Percentiles rank a stretch among this genome's conserved stretches.
phyloP scores from a whole-genome alignment of 441 rosid genomes.

The Gossypium lobatum region DNA sequence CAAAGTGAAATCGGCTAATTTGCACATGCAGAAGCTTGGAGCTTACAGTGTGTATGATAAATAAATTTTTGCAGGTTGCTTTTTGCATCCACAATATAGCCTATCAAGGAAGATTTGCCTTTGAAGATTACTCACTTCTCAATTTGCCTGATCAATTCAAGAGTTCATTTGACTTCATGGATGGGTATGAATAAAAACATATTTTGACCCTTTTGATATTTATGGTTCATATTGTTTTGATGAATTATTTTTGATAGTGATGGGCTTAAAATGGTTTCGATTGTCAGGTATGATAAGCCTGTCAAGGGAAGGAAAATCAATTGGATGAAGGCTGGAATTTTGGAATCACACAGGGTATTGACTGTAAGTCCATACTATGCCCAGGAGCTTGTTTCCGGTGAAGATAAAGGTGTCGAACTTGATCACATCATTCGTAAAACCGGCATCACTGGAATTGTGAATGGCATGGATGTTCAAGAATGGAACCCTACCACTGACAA shows the following conservation, averaged over 20 bases:
- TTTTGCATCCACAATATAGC: slow-evolving; percentile 92
- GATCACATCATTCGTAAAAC: slow-evolving; percentile 46
- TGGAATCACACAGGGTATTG: slow-evolving; percentile 62
- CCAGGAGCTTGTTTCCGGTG: slow-evolving; percentile 69
- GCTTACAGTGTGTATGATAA: slow-evolving; percentile 10
- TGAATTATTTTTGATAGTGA: neutral
- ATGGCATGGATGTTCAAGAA: slow-evolving; percentile 96
- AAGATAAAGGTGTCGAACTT: slow-evolving; percentile 72
- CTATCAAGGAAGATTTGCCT: slow-evolving; percentile 75
- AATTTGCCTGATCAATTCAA: slow-evolving; percentile 55
- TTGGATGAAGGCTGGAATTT: slow-evolving; percentile 89
- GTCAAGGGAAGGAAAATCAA: slow-evolving; percentile 85
- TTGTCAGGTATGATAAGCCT: slow-evolving; percentile 51
- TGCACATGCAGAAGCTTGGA: neutral
- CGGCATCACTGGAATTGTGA: slow-evolving; percentile 60
- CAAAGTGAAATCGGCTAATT: neutral
- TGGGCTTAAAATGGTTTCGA: neutral
- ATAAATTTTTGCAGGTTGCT: slow-evolving; percentile 44
- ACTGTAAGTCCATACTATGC: slow-evolving; percentile 90
- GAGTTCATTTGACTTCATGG: slow-evolving; percentile 72
- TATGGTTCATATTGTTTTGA: neutral
- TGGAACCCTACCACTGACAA: slow-evolving; percentile 88
- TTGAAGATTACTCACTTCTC: slow-evolving; percentile 55
- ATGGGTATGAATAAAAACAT: slow-evolving; percentile 38
- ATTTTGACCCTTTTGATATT: neutral